These are phyloP conservation scores for Globisporangium lucens DNA, from an alignment of 352 stramenopile genomes.

Conservation along the genomic window DNA sequence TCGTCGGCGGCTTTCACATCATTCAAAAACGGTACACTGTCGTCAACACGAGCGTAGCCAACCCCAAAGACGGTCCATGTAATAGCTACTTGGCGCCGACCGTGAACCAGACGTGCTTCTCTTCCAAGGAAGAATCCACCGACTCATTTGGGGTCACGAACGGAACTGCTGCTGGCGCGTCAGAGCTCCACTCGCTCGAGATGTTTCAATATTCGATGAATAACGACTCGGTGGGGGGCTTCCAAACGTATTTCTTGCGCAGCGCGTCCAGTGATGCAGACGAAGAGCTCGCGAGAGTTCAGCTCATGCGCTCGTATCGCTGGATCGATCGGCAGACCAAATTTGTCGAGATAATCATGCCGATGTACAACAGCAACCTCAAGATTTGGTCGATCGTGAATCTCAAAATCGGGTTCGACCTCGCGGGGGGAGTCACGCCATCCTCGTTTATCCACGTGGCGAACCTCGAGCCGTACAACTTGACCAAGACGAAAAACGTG, in stretches of 20 bases:
- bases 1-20: slow-evolving; percentile 67
- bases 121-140: slow-evolving; percentile 26
- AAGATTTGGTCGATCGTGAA: slow-evolving; percentile 63
- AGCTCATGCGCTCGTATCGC: slow-evolving; percentile 40
- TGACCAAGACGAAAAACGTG: slow-evolving; percentile 43
- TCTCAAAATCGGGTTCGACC: slow-evolving; percentile 52
- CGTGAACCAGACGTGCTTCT: slow-evolving; percentile 42
- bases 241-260: slow-evolving; percentile 59
- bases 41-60: slow-evolving; percentile 40
- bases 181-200: slow-evolving; percentile 33
- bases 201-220: slow-evolving; percentile 57
- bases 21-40: slow-evolving; percentile 44
- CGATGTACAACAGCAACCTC: slow-evolving; percentile 61
- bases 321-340: slow-evolving; percentile 72
- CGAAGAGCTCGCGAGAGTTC: slow-evolving; percentile 30
- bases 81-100: slow-evolving; percentile 43
- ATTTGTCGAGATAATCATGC: slow-evolving; percentile 45
- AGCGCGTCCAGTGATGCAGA: slow-evolving; percentile 31
- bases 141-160: slow-evolving; percentile 37
- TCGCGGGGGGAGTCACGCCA: slow-evolving; percentile 51
- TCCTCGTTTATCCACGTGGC: slow-evolving; percentile 43
- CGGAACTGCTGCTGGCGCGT: slow-evolving; percentile 25
- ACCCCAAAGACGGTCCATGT: slow-evolving; percentile 37
- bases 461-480: slow-evolving; percentile 71
- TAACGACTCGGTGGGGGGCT: slow-evolving; percentile 39